Evolutionary conservation across 1,284 basidiomycete genomes (phyloP).

Genomic region (Hemileia vastatrix): DNA sequence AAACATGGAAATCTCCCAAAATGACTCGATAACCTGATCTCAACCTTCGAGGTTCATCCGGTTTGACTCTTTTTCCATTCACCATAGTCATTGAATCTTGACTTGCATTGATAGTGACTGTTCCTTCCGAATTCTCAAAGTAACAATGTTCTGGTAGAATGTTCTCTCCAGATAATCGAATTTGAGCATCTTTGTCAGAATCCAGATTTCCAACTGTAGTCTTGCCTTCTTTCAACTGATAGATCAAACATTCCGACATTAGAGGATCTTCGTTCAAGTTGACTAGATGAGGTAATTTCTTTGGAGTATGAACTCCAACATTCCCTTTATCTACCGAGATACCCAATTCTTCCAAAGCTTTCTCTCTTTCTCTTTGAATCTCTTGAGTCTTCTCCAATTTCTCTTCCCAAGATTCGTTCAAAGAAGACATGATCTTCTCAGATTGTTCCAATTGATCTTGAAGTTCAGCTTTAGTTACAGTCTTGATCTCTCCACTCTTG

Average conservation of each 20-base stretch:
- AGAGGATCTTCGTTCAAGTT: slow-evolving; percentile 57
- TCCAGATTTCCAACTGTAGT: slow-evolving; percentile 76
- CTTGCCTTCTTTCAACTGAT: slow-evolving; percentile 50
- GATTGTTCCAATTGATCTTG: slow-evolving; percentile 93
- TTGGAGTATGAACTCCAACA: slow-evolving; percentile 87
- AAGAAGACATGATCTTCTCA: slow-evolving; percentile 89
- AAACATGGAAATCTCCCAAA: slow-evolving; percentile 92
- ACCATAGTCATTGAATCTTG: slow-evolving; percentile 77
- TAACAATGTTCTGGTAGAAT: slow-evolving; percentile 85
- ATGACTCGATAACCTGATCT: slow-evolving; percentile 91
- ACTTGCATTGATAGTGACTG: slow-evolving; percentile 65
- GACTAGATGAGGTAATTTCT: slow-evolving; percentile 89
- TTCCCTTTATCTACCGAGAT: slow-evolving; percentile 94
- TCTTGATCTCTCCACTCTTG: slow-evolving; percentile 84
- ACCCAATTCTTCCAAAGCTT: slow-evolving; percentile 90
- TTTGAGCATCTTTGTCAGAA: slow-evolving; percentile 65
- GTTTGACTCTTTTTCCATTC: slow-evolving; percentile 74
- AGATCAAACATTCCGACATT: slow-evolving; percentile 47
- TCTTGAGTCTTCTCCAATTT: slow-evolving; percentile 87
- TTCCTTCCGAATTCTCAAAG: slow-evolving; percentile 67
- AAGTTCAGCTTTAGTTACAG: slow-evolving; percentile 88
- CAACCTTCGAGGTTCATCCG: slow-evolving; percentile 66
- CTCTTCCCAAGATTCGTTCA: slow-evolving; percentile 97
- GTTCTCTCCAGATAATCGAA: slow-evolving; percentile 81
- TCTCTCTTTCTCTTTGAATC: slow-evolving; percentile 90